Evolutionary conservation across 2,329 filamentous ascomycete genomes (phyloP), one percentile per base, ranked within the genome.

Genomic region (Neopestalotiopsis sp.): DNA sequence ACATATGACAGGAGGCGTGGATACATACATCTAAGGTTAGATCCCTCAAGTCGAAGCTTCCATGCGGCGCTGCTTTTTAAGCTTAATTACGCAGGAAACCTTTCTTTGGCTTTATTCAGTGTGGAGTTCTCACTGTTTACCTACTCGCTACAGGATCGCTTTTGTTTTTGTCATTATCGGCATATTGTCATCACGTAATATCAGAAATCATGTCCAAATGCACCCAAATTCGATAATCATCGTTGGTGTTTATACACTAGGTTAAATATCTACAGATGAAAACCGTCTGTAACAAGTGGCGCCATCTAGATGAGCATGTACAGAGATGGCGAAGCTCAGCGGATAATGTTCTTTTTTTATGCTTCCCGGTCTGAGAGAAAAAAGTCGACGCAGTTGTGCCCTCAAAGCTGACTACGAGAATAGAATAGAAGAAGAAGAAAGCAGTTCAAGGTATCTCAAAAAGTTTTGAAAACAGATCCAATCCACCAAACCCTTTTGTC

Each of bases 371-470:
- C 1, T 34, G 30, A 17, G 34, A n/a, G 14, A 38, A 38, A 45
- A 63, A 12, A 56, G 24, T 38, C 24, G 14, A 28, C 10, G 34
- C 28, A 66, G 40, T 30, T 57, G 24, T 28, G 32, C 63, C 40
- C 12, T 28, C 32, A 20, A 7, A 49, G 63, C 42, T 20, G 45
- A 30, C 30, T 57, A 12, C 45, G 17, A 53, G 45, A 24, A 28
- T 28, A 28, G 24, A 28, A 28, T 28, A 28, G 24, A 20, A 66
- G 63, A 66, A 56, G 32, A 57, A 42, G 28, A 64, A 65, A 24
- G 30, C 42, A 66, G 24, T 38, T 38, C 34, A 38, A 38, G 63
- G 63, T 66, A 66, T 66, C 63, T 66, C 34, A 45, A 65, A 65
- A 38, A n/a, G 17, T 64, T 14, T 20, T 57, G 34, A 65, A 34